phyloP scores from a whole-genome alignment of 2,329 filamentous ascomycete genomes.

The Exophiala lecanii-corni region DNA sequence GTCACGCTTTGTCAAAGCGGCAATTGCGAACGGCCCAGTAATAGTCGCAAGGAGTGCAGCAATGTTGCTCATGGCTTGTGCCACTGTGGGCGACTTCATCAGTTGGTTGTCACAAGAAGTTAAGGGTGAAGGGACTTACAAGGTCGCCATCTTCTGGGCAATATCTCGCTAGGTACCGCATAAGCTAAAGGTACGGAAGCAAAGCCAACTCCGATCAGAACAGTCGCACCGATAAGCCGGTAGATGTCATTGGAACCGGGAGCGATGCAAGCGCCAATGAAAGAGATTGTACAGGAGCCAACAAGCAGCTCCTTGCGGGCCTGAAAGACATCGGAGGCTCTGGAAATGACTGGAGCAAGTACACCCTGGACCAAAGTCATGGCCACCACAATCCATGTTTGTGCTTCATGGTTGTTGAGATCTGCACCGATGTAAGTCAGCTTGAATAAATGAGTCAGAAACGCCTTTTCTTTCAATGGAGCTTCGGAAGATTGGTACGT shows the following conservation, averaged over 20 bases:
- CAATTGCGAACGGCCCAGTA: slow-evolving; percentile 7
- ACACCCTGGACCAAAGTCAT: slow-evolving; percentile 14
- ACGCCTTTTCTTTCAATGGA: neutral
- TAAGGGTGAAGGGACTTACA: too few species aligned
- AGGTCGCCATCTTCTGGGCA: slow-evolving; percentile 16
- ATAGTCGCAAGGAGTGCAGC: slow-evolving; percentile 1
- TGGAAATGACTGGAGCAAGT: slow-evolving; percentile 11
- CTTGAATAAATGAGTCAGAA: slow-evolving; percentile 1
- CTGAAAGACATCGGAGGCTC: slow-evolving; percentile 17
- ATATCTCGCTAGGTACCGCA: slow-evolving; percentile 15
- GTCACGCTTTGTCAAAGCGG: slow-evolving; percentile 5
- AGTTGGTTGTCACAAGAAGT: too few species aligned
- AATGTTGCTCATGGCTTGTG: slow-evolving; percentile 7
- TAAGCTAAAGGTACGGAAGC: slow-evolving; percentile 12
- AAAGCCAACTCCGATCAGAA: slow-evolving; percentile 16
- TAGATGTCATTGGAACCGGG: slow-evolving; percentile 10
- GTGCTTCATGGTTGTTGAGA: slow-evolving; percentile 1
- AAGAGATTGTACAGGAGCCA: slow-evolving; percentile 3
- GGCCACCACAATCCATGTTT: slow-evolving; percentile 10
- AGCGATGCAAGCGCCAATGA: slow-evolving; percentile 12
- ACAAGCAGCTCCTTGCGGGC: slow-evolving; percentile 15
- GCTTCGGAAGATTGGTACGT: neutral
- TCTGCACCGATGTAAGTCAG: slow-evolving; percentile 12
- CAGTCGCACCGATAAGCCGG: slow-evolving; percentile 9
- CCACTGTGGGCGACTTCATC: neutral